Base-by-base conservation (phyloP, 2,329 filamentous ascomycete species). In the Pyricularia sp. region DNA sequence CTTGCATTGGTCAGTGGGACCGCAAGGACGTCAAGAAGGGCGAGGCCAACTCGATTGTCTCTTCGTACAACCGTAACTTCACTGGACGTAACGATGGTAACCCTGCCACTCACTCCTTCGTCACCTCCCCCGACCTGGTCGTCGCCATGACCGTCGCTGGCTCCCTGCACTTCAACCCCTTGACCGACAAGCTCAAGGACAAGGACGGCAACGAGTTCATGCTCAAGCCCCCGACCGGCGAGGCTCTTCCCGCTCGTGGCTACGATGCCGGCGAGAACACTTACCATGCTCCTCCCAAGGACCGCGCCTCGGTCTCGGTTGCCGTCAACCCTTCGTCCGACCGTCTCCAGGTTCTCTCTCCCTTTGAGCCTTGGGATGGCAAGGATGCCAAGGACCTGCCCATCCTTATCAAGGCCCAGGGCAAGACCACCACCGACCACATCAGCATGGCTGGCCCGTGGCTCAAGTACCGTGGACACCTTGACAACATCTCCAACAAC, bases 401-500 rank as follows among this genome's bases (percentile, higher is more conserved):
- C 67, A 96, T 99, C 74, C 83, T 99, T 69, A 97, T 97, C 85
- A 99, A 99, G 88, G 85, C 88, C 69, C 79, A 94, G 79, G 93
- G 93, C 78, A 97, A 97, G 87, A 96, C 92, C 70, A 97, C 93
- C 69, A 96, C 93, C 69, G 93, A 96, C 75, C 92, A 96, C 82
- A 96, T 96, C 79, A 96, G 92, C 68, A 96, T 96, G 91, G 93
- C 92, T 70, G 92, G 93, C 70, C 92, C 93, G 68, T 96, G 93
- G 93, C 83, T 97, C 78, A 97, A 97, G 85, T 97, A 97, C 86
- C 91, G 93, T 85, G 93, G 93, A 68, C 93, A 97, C 77, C 84
- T 97, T 73, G 93, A 97, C 86, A 97, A 97, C 86, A 97, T 97
- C 81, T 97, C 93, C 76, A 97, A 97, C 88, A 97, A 97, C 86